Evolutionary conservation across 805 yeast genomes (phyloP).

Genomic region (Wickerhamomyces sydowiorum): DNA sequence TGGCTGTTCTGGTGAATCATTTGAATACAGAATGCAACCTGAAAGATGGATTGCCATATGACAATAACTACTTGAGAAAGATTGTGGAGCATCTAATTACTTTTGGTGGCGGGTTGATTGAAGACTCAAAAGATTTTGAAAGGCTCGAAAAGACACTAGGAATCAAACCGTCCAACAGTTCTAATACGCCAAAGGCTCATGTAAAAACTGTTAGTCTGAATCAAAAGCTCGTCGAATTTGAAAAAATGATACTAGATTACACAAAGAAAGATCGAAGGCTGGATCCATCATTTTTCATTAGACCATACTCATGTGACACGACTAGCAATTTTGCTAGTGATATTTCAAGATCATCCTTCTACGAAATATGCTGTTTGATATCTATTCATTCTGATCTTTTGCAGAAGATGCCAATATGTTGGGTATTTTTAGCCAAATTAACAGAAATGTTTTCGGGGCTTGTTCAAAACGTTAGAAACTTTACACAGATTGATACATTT

Average conservation of each 20-base stretch:
- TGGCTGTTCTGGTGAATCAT: conserved; percentile 11
- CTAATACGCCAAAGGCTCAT: too few relatives aligned
- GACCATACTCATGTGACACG: too few relatives aligned
- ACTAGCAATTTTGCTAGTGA: neutral
- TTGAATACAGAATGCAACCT: conserved; percentile 10
- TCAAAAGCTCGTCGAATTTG: too few relatives aligned
- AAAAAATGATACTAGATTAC: too few relatives aligned
- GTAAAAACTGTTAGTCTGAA: too few relatives aligned
- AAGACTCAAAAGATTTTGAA: neutral
- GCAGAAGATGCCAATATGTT: neutral
- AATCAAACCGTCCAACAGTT: neutral
- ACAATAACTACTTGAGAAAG: neutral
- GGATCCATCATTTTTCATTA: neutral
- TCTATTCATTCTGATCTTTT: neutral
- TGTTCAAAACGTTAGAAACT: neutral
- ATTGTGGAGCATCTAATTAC: neutral
- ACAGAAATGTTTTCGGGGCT: neutral
- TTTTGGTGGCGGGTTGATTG: neutral
- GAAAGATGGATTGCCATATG: neutral
- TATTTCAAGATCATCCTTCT: neutral
- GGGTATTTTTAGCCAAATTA: neutral
- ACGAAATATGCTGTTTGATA: neutral
- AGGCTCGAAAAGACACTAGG: neutral
- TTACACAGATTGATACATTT: neutral
- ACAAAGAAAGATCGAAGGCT: too few relatives aligned